phyloP scores from a whole-genome alignment of 768 basidiomycete genomes.

The Candolleomyces aberdarensis region DNA sequence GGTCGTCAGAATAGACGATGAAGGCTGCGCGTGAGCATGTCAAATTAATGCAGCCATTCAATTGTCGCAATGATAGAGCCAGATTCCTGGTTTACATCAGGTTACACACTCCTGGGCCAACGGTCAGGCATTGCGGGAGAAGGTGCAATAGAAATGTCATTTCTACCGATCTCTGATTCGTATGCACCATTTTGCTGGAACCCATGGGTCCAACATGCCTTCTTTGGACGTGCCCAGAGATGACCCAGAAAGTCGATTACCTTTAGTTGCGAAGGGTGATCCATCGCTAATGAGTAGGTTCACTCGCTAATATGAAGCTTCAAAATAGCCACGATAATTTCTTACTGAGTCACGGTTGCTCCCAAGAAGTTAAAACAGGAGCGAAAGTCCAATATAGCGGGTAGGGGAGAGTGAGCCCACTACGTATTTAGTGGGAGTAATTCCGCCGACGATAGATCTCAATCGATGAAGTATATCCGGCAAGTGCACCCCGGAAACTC shows the following conservation, averaged over 20 bases:
- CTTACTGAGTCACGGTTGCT: not conserved
- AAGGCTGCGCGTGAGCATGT: not conserved
- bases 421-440: not conserved
- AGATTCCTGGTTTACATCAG: not conserved
- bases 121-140: not conserved
- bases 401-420: not conserved
- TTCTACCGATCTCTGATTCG: not conserved
- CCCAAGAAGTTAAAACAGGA: not conserved
- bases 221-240: not conserved
- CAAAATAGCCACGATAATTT: not conserved
- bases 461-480: constrained; percentile 6
- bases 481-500: constrained; percentile 6
- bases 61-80: not conserved
- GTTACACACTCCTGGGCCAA: not conserved
- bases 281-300: not conserved
- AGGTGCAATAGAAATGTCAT: not conserved
- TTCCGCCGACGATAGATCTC: constrained; percentile 4
- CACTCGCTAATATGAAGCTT: not conserved
- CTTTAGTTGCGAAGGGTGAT: not conserved
- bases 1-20: not conserved
- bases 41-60: not conserved
- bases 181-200: not conserved
- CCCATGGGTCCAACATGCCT: not conserved
- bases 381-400: not conserved
- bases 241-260: not conserved